Percentiles rank a stretch among this genome's conserved stretches.
Conservation (phyloP, 495 filamentous ascomycete genomes). For the Cercophora scortea region DNA sequence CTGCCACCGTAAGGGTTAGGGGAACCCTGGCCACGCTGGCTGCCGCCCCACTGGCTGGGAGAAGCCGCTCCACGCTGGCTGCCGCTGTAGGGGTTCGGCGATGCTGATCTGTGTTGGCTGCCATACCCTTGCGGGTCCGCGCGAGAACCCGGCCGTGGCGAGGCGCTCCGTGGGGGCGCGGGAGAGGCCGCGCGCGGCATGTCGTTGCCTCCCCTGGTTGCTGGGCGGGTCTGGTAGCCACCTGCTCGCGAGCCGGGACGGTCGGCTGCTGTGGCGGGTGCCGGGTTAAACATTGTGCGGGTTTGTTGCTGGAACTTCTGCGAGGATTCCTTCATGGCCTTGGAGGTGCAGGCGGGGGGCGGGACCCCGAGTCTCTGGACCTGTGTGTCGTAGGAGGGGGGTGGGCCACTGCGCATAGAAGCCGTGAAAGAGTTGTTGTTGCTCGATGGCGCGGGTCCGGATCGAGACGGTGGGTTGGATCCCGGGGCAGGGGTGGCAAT, state of each 20-base stretch:
- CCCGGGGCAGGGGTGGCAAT: conserved; percentile 73
- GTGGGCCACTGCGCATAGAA: conserved; percentile 61
- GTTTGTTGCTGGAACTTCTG: conserved; percentile 79
- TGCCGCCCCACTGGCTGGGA: conserved; percentile 26
- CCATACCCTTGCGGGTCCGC: conserved; percentile 9
- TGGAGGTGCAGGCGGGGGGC: conserved; percentile 82
- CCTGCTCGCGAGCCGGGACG: conserved; percentile 30
- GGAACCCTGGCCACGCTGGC: background rate
- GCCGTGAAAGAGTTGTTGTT: conserved; percentile 37
- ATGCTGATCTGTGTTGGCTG: conserved; percentile 35
- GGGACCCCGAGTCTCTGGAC: conserved; percentile 78
- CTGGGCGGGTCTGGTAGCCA: conserved; percentile 21
- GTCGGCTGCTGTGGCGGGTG: conserved; percentile 24
- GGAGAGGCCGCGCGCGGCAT: conserved; percentile 45
- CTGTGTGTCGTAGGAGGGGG: conserved; percentile 77
- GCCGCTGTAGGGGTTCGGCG: conserved; percentile 44
- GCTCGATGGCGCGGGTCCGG: conserved; percentile 27
- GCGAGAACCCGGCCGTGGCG: conserved; percentile 41
- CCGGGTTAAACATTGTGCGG: conserved; percentile 58
- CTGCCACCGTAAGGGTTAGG: conserved; percentile 6
- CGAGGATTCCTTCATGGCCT: conserved; percentile 88
- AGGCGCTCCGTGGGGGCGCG: conserved; percentile 39
- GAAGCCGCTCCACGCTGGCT: conserved; percentile 21
- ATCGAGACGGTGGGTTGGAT: conserved; percentile 22
- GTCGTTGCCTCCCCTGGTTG: conserved; percentile 40